Base-by-base conservation (phyloP, 2,329 filamentous ascomycete species). In the Sporothrix brasiliensis region DNA sequence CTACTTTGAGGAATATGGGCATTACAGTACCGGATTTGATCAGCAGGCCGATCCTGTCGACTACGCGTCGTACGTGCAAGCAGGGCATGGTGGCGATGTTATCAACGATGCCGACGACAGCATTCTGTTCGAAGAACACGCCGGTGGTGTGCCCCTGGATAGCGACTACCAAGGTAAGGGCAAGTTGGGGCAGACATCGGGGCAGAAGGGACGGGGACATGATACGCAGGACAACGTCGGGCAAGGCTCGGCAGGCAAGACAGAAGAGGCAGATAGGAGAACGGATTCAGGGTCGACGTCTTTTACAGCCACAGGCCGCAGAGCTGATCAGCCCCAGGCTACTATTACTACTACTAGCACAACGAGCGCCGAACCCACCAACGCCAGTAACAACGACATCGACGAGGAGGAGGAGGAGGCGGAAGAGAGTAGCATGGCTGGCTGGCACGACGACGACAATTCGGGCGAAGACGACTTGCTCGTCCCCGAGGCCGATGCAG, bases 311-410 rank as follows among this genome's bases (percentile, higher is more conserved):
- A 47, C 11, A 47, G 21, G 4, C 58, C 39, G 58, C 58, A 63
- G 58, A 63, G 58, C 58, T 63, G 58, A 63, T 63, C 58, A 63
- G 39, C 39, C 39, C 13, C 58, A 63, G 58, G 27, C 41, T 63
- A 60, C 56, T 4, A 16, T 16, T 60, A 63, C 58, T 47, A 63
- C 39, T 63, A 63, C 21, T 63, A 63, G 58, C 14, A 6, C 58
- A 9, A 16, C 58, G 13, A 11, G 14, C 21, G 41, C 9, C 4
- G 41, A 49, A n/a, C n/a, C 4, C 13, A 19, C 3, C 21, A 21
- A 21, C 21, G 49, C 49, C 49, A 10, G 19, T 1, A 49, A 13
- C 44, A 16, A 65, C 16, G 16, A 2, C 41, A 21, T 13, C 44
- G 24, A 19, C 2, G 5, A 21, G 2, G 60, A 47, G 2, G 16